Conservation (phyloP, 306 rosid species). For the Gillenia trifoliata region DNA sequence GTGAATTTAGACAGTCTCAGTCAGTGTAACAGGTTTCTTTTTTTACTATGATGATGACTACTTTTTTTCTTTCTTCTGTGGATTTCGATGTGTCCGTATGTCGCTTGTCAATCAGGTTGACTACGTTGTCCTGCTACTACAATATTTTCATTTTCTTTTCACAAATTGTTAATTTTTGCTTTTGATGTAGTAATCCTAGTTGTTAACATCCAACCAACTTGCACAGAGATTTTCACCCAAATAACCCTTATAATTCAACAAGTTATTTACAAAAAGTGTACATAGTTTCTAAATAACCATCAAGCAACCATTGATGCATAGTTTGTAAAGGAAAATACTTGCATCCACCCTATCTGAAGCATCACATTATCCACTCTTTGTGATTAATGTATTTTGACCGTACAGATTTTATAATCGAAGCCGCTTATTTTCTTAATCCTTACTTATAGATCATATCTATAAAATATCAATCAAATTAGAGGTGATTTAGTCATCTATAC, state of each 20-base stretch:
- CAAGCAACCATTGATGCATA: not conserved
- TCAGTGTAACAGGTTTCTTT: not conserved
- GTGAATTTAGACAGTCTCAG: not conserved
- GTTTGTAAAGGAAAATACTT: not conserved
- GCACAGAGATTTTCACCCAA: not conserved
- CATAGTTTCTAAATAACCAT: not conserved
- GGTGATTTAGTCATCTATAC: no score
- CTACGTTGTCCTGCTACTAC: not conserved
- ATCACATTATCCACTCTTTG: no score
- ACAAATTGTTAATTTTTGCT: no score
- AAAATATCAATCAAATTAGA: no score
- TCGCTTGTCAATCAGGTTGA: not conserved
- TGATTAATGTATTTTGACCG: no score
- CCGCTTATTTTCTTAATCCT: no score
- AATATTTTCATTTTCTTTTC: no score
- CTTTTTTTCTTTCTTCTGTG: not conserved
- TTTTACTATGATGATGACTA: not conserved
- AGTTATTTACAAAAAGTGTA: not conserved
- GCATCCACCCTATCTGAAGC: not conserved
- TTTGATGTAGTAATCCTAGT: no score
- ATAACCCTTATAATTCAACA: not conserved
- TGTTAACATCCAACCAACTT: no score
- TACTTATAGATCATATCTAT: not conserved
- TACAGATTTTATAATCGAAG: no score
- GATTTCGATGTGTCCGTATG: not conserved